Evolutionary conservation across 1,139 yeast species (phyloP).

Genomic region (Debaryomycetaceae sp.): DNA sequence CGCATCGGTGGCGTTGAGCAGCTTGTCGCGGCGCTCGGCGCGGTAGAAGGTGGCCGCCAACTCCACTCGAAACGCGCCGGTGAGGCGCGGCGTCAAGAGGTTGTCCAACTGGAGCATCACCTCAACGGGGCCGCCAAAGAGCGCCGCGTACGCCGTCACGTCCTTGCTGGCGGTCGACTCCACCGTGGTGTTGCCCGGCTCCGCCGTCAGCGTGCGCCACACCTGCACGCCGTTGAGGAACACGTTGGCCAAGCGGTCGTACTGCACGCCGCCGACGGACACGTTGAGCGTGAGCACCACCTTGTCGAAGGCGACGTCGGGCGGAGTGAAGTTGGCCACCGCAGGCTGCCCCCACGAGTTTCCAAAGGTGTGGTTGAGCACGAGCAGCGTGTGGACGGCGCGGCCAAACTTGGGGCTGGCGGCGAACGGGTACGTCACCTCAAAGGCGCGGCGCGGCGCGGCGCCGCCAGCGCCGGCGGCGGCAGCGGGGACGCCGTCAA

Average conservation of each 20-base stretch:
- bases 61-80: slow-evolving; percentile 58
- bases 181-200: slow-evolving; percentile 54
- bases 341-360: slow-evolving; percentile 35
- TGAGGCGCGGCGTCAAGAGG: slow-evolving; percentile 48
- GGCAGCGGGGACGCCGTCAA: background rate
- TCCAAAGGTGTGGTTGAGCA: slow-evolving; percentile 34
- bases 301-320: slow-evolving; percentile 44
- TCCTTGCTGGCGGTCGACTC: slow-evolving; percentile 57
- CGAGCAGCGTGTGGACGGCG: slow-evolving; percentile 20
- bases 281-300: slow-evolving; percentile 60
- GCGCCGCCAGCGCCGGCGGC: background rate
- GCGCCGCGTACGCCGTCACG: slow-evolving; percentile 49
- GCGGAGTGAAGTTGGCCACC: slow-evolving; percentile 21
- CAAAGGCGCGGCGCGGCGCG: slow-evolving; percentile 15
- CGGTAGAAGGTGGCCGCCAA: slow-evolving; percentile 52
- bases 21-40: too few relatives aligned
- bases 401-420: slow-evolving; percentile 26
- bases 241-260: slow-evolving; percentile 71
- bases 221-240: slow-evolving; percentile 62
- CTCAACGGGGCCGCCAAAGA: slow-evolving; percentile 39
- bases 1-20: too few relatives aligned
- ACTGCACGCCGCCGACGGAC: slow-evolving; percentile 63
- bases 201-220: slow-evolving; percentile 86
- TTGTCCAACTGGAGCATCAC: slow-evolving; percentile 63
- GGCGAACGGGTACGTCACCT: slow-evolving; percentile 27